These are phyloP conservation scores for Capniomyces stellatus DNA, from an alignment of 371 early-diverging fungal genomes.

Conservation along the genomic window DNA sequence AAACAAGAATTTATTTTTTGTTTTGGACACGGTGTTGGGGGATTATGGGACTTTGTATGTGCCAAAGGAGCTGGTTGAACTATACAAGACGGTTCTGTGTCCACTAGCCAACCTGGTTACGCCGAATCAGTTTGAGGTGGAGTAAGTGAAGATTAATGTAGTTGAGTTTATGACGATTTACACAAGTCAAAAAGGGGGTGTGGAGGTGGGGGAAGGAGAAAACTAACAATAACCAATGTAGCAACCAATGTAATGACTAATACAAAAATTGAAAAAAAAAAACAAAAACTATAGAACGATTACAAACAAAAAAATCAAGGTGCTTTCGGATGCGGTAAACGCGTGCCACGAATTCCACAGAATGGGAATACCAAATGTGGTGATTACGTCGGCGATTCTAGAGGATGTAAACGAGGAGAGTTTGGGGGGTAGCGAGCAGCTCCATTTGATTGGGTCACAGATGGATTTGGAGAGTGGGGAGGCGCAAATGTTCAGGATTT, in stretches of 20 bases:
- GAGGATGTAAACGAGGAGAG: constrained; percentile 4
- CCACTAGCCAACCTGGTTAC: constrained; percentile 56
- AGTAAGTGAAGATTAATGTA: too few species aligned
- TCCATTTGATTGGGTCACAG: constrained; percentile 18
- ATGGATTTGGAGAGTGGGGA: constrained; percentile 6
- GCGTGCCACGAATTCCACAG: constrained; percentile 44
- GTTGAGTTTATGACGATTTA: too few species aligned
- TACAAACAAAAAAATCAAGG: constrained; percentile 36
- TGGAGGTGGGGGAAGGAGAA: too few species aligned
- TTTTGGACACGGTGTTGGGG: constrained; percentile 88
- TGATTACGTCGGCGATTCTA: constrained; percentile 45
- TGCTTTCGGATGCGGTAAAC: constrained; percentile 27
- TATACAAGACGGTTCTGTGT: constrained; percentile 48
- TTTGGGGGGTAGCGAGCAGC: constrained; percentile 1
- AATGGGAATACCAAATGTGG: constrained; percentile 43
- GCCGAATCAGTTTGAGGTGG: constrained; percentile 88
- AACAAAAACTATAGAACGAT: too few species aligned
- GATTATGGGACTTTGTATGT: constrained; percentile 77
- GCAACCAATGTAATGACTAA: too few species aligned
- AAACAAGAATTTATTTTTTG: constrained; percentile 32
- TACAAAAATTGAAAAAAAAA: too few species aligned
- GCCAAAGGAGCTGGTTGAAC: constrained; percentile 49
- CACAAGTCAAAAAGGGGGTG: too few species aligned
- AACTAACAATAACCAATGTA: too few species aligned
- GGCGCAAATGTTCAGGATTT: constrained; percentile 33